Base-by-base conservation (phyloP, 2,329 filamentous ascomycete species). In the Rachicladosporium sp. region DNA sequence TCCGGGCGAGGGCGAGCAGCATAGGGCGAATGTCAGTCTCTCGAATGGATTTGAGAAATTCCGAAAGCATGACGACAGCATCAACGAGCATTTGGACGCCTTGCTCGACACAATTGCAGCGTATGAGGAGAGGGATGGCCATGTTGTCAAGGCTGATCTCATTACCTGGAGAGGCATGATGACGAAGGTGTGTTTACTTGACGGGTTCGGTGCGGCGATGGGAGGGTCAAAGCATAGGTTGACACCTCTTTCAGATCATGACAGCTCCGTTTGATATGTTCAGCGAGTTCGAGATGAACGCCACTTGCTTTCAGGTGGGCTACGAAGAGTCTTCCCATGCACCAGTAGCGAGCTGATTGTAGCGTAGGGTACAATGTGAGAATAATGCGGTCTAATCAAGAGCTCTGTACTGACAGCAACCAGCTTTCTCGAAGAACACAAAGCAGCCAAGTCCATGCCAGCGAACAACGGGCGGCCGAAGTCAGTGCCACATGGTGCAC, bases 111-210 rank as follows among this genome's bases (percentile, higher is more conserved):
- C 87, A 1, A 76, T 98, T 34, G 68, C 78, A 36, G 71, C 73
- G 19, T 70, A 84, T 48, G 91, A 96, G 62, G 69, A 78, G 57
- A 69, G 77, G 48, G 75, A 71, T 1, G 73, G 74, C 2, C 70
- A 74, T 52, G 79, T 73, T 54, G 78, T 80, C 27, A 29, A 42
- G 11, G 80, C 82, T 2, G 78, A 93, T 51, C 59, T 96, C 34
- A 71, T 96, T 37, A 96, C 89, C 1, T 98, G 89, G 89, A 72
- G 91, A 53, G 91, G 91, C 30, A 95, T 96, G 86, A 88, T 98
- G 80, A 96, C 91, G 46, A 98, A 95, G 72, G 86, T 88, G 57
- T 32, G 10, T 15, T 11, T 11, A 29, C 13, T 10, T 37, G 33
- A 2, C 27, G 19, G 5, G 5, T 30, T 29, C 10, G 12, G 10